Conservation (phyloP, 345 rosid genomes). For the Pugionium dolabratum region DNA sequence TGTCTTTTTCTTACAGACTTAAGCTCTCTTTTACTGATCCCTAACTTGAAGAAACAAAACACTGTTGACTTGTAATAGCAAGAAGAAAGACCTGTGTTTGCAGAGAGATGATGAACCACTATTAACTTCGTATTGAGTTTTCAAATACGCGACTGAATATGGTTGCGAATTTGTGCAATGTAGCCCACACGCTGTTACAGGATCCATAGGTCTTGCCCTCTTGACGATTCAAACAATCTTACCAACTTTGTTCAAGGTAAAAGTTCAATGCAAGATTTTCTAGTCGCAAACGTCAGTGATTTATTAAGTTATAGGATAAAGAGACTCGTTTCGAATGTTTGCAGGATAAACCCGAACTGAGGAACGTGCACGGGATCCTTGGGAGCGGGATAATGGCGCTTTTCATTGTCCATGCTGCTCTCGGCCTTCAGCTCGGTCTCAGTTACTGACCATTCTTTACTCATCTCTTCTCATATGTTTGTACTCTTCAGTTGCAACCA, state of each 20-base stretch:
- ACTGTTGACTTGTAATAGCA: not conserved
- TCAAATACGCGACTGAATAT: not conserved
- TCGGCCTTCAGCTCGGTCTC: constrained; percentile 91
- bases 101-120: not conserved
- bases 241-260: constrained; percentile 82
- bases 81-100: not conserved
- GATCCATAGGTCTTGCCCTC: constrained; percentile 70
- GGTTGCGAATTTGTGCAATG: constrained; percentile 25
- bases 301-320: not conserved
- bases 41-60: not conserved
- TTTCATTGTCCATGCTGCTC: constrained; percentile 72
- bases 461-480: constrained; percentile 20
- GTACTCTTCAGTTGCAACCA: constrained; percentile 17
- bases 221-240: constrained; percentile 73
- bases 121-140: not conserved
- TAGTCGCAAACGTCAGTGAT: not conserved
- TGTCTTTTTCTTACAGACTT: not conserved
- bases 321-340: constrained; percentile 9
- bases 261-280: not conserved
- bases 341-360: constrained; percentile 79
- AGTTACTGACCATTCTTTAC: constrained; percentile 49
- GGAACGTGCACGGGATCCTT: constrained; percentile 81
- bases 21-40: not conserved
- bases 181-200: constrained; percentile 93
- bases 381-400: constrained; percentile 93